These are phyloP conservation scores for Plasmodium sp. DNA, from an alignment of 169 alveolate species.

Conservation along the genomic window DNA sequence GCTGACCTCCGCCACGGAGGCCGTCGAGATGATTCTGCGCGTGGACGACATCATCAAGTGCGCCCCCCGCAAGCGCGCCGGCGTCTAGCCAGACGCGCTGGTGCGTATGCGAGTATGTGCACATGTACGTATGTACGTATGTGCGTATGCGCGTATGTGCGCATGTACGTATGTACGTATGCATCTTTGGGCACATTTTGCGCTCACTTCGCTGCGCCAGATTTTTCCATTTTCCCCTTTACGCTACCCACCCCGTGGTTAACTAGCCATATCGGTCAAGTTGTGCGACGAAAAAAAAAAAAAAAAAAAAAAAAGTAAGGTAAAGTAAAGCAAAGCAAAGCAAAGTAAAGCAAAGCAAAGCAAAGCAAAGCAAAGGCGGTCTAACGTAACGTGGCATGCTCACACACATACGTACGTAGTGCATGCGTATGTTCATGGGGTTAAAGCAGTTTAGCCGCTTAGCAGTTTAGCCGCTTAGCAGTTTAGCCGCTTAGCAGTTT, in stretches of 20 bases:
- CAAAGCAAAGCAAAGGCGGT: too few relatives aligned
- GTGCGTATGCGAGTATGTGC: too few relatives aligned
- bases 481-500: too few relatives aligned
- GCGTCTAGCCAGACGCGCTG: neutral
- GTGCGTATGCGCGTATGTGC: neutral
- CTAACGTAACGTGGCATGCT: too few relatives aligned
- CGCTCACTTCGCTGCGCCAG: neutral
- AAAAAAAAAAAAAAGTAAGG: neutral
- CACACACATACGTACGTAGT: neutral
- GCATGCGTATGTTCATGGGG: neutral
- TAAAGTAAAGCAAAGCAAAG: neutral
- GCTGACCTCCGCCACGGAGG: conserved; percentile 98
- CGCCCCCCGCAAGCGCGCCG: conserved; percentile 97
- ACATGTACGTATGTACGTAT: neutral
- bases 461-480: too few relatives aligned
- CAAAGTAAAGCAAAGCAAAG: too few relatives aligned
- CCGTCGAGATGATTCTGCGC: conserved; percentile 98
- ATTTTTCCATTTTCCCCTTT: neutral
- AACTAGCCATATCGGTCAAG: neutral
- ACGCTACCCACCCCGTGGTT: neutral
- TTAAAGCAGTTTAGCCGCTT: too few relatives aligned
- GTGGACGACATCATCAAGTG: conserved; percentile 99
- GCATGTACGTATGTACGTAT: neutral
- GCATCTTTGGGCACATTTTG: neutral
- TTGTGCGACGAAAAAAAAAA: neutral